Conservation (phyloP, 345 rosid genomes). For the Eutrema heterophyllum region DNA sequence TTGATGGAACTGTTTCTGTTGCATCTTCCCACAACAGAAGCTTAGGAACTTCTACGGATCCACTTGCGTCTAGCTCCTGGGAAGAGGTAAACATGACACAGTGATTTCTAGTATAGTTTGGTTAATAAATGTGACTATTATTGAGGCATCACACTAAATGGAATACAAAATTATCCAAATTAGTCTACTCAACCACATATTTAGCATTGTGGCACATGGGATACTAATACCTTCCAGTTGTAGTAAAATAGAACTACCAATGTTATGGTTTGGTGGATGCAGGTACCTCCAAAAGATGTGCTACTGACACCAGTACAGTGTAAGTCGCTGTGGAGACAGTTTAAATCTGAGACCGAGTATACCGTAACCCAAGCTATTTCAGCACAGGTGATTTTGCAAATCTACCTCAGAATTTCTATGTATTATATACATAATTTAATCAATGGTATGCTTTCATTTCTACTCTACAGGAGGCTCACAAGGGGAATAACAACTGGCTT, state of each 20-base stretch:
- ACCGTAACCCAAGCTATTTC: constrained; percentile 70
- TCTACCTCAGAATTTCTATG: background rate
- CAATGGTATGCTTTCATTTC: constrained; percentile 5
- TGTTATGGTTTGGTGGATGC: constrained; percentile 4
- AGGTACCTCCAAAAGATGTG: constrained; percentile 53
- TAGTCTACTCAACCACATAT: background rate
- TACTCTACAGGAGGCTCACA: constrained; percentile 57
- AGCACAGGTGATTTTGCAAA: constrained; percentile 48
- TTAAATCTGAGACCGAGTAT: constrained; percentile 67
- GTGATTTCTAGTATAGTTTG: background rate
- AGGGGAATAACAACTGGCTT: constrained; percentile 57
- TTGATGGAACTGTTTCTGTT: constrained; percentile 42
- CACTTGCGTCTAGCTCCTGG: constrained; percentile 70
- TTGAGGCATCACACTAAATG: background rate
- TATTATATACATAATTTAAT: background rate
- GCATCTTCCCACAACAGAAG: constrained; percentile 46
- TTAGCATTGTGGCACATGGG: background rate
- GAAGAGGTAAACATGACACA: constrained; percentile 46
- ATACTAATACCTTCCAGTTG: background rate
- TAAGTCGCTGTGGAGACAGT: constrained; percentile 82
- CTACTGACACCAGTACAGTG: constrained; percentile 72
- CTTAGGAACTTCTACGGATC: constrained; percentile 40
- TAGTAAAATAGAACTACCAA: background rate
- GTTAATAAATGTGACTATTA: background rate
- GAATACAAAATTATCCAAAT: background rate